Conservation (phyloP, 176 grass and related monocot genomes). For the Alopecurus myosuroides region DNA sequence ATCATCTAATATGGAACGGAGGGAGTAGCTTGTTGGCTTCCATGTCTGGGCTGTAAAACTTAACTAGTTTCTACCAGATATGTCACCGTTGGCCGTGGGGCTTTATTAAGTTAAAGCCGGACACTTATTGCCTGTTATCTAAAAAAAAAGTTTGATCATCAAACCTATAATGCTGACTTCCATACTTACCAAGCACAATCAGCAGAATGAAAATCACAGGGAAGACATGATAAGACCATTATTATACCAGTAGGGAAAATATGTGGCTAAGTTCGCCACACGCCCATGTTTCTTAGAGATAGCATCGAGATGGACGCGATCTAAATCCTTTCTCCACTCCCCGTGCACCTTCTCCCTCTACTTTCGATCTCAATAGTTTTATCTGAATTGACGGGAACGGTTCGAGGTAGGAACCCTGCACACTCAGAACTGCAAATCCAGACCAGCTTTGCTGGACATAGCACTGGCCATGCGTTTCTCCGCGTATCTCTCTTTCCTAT, state of each 20-base stretch:
- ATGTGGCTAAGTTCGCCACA: conserved; percentile 41
- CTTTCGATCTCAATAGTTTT: neutral
- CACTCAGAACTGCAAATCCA: conserved; percentile 11
- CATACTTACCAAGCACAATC: neutral
- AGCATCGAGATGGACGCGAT: neutral
- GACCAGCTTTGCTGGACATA: conserved; percentile 5
- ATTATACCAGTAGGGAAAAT: neutral
- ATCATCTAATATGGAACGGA: too few species aligned
- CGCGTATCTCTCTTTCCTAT: neutral
- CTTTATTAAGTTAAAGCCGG: too few species aligned
- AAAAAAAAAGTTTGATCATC: too few species aligned
- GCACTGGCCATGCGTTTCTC: conserved; percentile 22
- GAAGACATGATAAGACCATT: neutral
- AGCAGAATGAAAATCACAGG: neutral
- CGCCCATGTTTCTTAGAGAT: conserved; percentile 7
- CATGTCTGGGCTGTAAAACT: too few species aligned
- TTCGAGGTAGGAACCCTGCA: neutral
- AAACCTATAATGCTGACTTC: too few species aligned
- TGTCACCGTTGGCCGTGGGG: too few species aligned
- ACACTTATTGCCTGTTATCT: too few species aligned
- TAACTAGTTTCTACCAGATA: too few species aligned
- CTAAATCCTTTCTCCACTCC: neutral
- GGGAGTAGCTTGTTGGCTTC: too few species aligned
- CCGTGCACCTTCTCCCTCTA: neutral
- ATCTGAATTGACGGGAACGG: neutral